Evolutionary conservation across 148 eudicot genomes (phyloP).

Genomic region (Vaccinium vitisidaea): DNA sequence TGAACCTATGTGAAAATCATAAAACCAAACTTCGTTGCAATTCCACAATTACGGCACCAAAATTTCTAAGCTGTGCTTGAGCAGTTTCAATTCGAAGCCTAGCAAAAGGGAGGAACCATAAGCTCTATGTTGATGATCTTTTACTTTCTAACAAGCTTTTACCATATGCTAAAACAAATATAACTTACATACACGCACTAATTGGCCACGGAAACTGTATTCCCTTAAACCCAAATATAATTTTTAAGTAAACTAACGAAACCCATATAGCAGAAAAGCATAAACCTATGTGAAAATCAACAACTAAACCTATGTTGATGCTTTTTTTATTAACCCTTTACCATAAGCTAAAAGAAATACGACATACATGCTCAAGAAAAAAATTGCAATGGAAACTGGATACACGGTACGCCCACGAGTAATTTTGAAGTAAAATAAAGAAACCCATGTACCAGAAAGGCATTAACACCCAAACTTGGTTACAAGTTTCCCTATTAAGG

Average conservation of each 20-base stretch:
- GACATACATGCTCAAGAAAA: too few relatives aligned
- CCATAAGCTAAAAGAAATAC: not conserved
- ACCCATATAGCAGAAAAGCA: not conserved
- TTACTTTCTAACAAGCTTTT: not conserved
- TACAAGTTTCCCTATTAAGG: not conserved
- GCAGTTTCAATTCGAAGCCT: too few relatives aligned
- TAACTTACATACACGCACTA: not conserved
- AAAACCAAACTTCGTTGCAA: too few relatives aligned
- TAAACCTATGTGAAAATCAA: not conserved
- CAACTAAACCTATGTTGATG: not conserved
- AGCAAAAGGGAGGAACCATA: not conserved
- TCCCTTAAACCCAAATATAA: not conserved
- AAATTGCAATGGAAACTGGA: not conserved
- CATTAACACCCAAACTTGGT: not conserved
- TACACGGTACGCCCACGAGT: not conserved
- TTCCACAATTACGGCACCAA: too few relatives aligned
- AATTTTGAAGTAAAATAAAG: not conserved
- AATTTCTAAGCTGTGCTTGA: too few relatives aligned
- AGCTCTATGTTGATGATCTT: not conserved
- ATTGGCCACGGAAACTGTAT: not conserved
- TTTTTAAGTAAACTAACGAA: not conserved
- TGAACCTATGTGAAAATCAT: too few relatives aligned
- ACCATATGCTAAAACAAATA: not conserved
- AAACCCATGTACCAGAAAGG: not conserved
- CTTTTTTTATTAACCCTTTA: not conserved